phyloP scores from a whole-genome alignment of 257 asterid genomes.

The Solanum chilense region DNA sequence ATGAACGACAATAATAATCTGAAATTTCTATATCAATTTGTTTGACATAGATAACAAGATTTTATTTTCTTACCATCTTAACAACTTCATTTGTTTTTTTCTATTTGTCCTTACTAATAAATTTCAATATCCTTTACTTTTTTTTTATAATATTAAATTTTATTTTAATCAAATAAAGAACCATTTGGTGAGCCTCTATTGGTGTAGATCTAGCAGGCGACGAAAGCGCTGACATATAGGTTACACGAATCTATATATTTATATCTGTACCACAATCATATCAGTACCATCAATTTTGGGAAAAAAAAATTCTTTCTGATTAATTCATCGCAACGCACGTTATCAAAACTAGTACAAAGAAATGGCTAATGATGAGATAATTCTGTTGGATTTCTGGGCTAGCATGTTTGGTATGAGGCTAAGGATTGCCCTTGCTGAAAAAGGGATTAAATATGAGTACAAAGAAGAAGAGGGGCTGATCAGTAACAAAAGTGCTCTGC shows the following conservation, averaged over 20 bases:
- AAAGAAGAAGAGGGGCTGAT: neutral
- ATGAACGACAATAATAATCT: neutral
- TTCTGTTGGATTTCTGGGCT: neutral
- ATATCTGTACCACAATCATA: neutral
- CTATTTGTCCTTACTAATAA: neutral
- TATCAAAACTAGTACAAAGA: neutral
- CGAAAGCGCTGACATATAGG: neutral
- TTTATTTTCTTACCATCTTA: neutral
- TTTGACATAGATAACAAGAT: neutral
- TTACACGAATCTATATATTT: neutral
- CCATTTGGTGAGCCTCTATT: neutral
- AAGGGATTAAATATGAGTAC: neutral
- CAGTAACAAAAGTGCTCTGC: neutral
- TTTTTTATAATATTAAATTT: too few species aligned
- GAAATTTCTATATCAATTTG: neutral
- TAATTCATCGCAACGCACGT: too few species aligned
- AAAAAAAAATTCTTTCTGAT: too few species aligned
- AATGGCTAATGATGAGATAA: neutral
- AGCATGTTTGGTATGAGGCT: neutral
- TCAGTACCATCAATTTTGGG: neutral
- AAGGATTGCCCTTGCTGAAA: neutral
- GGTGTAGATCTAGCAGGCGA: neutral
- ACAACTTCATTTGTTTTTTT: neutral
- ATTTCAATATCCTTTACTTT: neutral
- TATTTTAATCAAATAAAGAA: neutral